phyloP scores from a whole-genome alignment of 352 stramenopile species.

The Pseudoperonospora humuli region DNA sequence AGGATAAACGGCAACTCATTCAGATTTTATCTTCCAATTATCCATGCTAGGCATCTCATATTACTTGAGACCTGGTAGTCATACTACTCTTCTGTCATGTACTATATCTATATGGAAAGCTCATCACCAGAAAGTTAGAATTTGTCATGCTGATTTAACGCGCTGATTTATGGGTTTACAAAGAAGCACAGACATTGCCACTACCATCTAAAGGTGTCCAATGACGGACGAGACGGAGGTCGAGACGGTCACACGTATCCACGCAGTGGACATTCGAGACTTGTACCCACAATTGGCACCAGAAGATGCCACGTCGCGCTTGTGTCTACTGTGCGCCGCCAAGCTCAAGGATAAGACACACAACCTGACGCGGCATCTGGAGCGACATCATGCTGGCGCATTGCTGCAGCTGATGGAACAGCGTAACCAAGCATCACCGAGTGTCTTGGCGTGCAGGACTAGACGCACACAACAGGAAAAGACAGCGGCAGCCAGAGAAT shows the following conservation, averaged over 20 bases:
- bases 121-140: too few species aligned
- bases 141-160: too few species aligned
- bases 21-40: too few species aligned
- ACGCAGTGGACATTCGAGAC: conserved; percentile 41
- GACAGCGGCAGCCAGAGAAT: conserved; percentile 4
- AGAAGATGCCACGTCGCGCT: conserved; percentile 33
- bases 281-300: conserved; percentile 32
- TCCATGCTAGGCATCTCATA: too few species aligned
- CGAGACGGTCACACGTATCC: conserved; percentile 43
- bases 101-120: too few species aligned
- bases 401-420: conserved; percentile 47
- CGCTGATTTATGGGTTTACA: too few species aligned
- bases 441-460: conserved; percentile 1
- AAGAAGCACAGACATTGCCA: too few species aligned
- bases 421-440: conserved; percentile 21
- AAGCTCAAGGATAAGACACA: conserved; percentile 61
- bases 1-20: too few species aligned
- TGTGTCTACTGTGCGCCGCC: conserved; percentile 38
- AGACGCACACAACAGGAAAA: conserved; percentile 10
- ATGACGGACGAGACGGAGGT: conserved; percentile 50
- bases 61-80: too few species aligned
- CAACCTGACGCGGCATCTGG: conserved; percentile 53
- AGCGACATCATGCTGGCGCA: conserved; percentile 41
- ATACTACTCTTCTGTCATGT: too few species aligned
- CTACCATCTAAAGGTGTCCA: too few species aligned